Base-by-base conservation (phyloP, 331 rosid genomes). In the Quercus lobata region DNA sequence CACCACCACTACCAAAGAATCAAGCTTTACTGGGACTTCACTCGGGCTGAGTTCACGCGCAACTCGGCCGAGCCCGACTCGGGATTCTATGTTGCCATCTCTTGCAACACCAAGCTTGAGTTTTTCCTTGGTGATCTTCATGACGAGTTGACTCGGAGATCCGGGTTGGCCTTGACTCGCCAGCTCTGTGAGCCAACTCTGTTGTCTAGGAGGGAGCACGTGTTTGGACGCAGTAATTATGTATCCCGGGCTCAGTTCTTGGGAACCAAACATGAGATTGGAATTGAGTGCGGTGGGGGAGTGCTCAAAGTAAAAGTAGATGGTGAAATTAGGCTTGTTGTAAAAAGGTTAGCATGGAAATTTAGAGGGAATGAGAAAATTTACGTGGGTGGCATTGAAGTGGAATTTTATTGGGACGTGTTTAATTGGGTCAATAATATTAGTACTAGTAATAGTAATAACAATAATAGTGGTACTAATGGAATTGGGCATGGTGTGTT, bases 401-500 rank as follows among this genome's bases (percentile, higher is more conserved):
- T 93, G 1, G 98, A 93, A 58, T 89, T 93, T 58, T 93, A 87
- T 2, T 93, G 98, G 98, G 98, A 93, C 12, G 91, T 91, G 54
- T 84, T 93, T 63, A 85, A 88, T 62, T 90, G 96, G 98, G 87
- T 85, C 52, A 85, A 85, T 32, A 63, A 66, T 53, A 66, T 68
- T 5, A 65, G 83, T 76, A 85, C 84, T 41, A 63, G 60, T 53
- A 66, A 72, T 5, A 65, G 83, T 72, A 63, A 78, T n/a, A 55
- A 73, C n/a, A 46, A 83, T 52, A 78, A 34, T 9, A 71, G 80
- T 57, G 72, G 76, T 16, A 25, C 49, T 75, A 71, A 82, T 57
- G 89, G 84, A 16, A 69, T 81, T 30, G 90, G 92, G 2, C 83
- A 87, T 52, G 96, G 96, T 6, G 94, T 89, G 32, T 93, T 93